Base-by-base conservation (phyloP, 495 filamentous ascomycete genomes). In the Cercophora newfieldiana region DNA sequence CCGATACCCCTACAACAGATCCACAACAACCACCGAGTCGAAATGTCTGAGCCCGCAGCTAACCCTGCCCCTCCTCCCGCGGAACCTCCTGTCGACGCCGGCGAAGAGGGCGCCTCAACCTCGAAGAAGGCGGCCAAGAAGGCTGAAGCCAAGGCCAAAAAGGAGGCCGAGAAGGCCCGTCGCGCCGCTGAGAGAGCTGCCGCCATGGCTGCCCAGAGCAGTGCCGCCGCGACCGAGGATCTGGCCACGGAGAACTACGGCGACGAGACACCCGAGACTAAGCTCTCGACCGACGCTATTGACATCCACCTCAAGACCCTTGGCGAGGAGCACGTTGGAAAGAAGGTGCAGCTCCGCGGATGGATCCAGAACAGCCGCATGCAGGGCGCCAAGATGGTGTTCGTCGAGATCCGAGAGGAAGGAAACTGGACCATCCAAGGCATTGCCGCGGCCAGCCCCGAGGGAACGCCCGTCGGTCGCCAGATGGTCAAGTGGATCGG, bases 401-500 rank as follows among this genome's bases (percentile, higher is more conserved):
- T 98, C 80, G 84, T 97, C 72, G 91, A 95, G 77, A 85, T 98
- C 61, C 84, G 93, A 63, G 89, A 97, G 81, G 89, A 91, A 73
- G 87, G 88, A 56, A 86, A 88, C 72, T 81, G 78, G 80, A 89
- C 91, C 26, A 87, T 97, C 19, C 94, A 59, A 81, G 93, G 87
- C 59, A 72, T 86, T 24, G 83, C 91, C 69, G 81, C 88, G 60
- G 86, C 88, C 24, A 83, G 73, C 48, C 71, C 81, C 64, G 84
- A 76, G 76, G 67, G 81, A 81, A 47, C 84, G 81, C 66, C 79
- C 31, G 78, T 91, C 37, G 86, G 82, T 69, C 84, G 83, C 69
- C 94, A 94, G 81, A 99, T 99, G 96, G 91, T 96, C 69, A 98
- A 98, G 80, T 99, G 89, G 85, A 86, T 88, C 33, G 87, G 86